These are phyloP conservation scores for Petunia hybrid DNA, from an alignment of 305 asterid genomes.

Conservation along the genomic window DNA sequence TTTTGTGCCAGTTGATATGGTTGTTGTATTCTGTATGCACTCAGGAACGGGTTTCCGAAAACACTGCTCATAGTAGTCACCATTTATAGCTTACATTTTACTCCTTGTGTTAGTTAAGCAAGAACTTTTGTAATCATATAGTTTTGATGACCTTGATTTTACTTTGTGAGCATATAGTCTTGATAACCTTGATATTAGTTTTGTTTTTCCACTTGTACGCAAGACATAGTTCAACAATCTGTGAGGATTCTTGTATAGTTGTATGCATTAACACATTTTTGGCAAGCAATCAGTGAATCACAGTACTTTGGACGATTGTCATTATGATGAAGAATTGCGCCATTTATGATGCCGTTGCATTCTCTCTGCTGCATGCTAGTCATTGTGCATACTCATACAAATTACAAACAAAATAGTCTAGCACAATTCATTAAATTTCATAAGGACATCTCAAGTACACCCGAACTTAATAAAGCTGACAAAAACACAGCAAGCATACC, in stretches of 20 bases:
- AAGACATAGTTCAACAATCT: background rate
- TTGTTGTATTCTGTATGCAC: conserved; percentile 3
- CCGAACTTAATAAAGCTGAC: background rate
- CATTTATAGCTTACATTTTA: background rate
- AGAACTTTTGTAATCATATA: background rate
- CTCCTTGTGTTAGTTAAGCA: background rate
- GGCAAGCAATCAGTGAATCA: conserved; percentile 12
- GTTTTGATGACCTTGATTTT: background rate
- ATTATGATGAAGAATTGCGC: background rate
- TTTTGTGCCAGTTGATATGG: background rate
- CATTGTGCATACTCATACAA: background rate
- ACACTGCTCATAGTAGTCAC: background rate
- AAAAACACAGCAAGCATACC: background rate
- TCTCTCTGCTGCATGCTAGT: background rate
- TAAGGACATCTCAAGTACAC: background rate
- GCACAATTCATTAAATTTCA: background rate
- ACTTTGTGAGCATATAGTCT: background rate
- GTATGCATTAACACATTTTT: background rate
- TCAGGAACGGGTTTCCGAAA: background rate
- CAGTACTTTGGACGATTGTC: background rate
- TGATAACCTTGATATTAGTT: background rate
- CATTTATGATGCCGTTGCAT: background rate
- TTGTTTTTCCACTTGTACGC: background rate
- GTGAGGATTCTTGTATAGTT: background rate
- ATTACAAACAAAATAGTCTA: background rate